Conservation (phyloP, 352 stramenopile species). For the Globisporangium camurandrum region DNA sequence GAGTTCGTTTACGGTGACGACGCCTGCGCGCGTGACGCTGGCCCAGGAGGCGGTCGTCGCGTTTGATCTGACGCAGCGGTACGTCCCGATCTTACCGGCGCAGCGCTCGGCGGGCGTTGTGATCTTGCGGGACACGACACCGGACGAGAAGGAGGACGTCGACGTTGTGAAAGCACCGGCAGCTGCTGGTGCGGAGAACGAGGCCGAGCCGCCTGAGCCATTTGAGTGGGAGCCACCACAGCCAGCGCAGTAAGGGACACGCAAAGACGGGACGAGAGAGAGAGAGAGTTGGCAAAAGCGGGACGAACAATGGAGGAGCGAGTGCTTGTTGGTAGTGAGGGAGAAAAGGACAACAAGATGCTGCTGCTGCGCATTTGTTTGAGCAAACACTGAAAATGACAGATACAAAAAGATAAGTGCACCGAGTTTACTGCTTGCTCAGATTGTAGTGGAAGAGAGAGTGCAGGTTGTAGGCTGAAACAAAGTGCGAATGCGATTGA, state of each 20-base stretch:
- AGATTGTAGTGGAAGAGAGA: too few relatives aligned
- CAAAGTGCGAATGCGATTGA: too few relatives aligned
- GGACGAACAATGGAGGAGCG: too few relatives aligned
- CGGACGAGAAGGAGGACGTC: constrained; percentile 91
- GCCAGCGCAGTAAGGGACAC: background rate
- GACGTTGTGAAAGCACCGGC: constrained; percentile 90
- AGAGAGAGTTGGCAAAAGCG: too few relatives aligned
- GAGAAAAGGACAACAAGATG: too few relatives aligned
- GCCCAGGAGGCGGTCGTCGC: constrained; percentile 87
- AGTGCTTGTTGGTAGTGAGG: too few relatives aligned
- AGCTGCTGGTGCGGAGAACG: constrained; percentile 86
- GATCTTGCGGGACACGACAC: constrained; percentile 93
- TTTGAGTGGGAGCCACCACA: constrained; percentile 93
- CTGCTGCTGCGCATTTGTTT: too few relatives aligned
- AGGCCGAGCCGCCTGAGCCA: constrained; percentile 91
- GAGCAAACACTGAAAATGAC: too few relatives aligned
- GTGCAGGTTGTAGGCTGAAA: too few relatives aligned
- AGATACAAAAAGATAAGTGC: too few relatives aligned
- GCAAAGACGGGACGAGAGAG: too few relatives aligned
- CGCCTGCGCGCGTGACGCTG: constrained; percentile 91
- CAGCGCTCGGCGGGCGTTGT: constrained; percentile 89
- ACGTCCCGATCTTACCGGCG: constrained; percentile 73
- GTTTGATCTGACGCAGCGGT: constrained; percentile 90
- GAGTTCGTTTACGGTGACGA: constrained; percentile 89
- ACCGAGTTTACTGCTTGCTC: too few relatives aligned